Conservation (phyloP, 2,329 filamentous ascomycete genomes). For the Aspergillus sp. region DNA sequence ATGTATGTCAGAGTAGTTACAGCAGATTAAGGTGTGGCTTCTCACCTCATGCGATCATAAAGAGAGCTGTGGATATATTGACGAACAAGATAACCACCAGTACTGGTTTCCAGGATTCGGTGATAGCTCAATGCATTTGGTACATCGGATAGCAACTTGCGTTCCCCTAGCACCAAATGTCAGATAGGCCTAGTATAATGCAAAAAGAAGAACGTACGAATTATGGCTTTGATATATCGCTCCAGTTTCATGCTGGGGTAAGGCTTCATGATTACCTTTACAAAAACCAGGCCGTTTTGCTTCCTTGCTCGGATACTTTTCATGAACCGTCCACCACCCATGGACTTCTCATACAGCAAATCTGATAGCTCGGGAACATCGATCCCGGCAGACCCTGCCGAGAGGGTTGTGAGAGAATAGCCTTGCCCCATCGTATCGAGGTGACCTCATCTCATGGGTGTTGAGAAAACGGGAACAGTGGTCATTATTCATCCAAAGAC, state of each 20-base stretch:
- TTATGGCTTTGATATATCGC: conserved; percentile 70
- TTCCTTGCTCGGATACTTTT: conserved; percentile 90
- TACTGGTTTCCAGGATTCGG: conserved; percentile 84
- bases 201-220: conserved; percentile 51
- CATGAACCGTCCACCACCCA: conserved; percentile 91
- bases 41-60: conserved; percentile 77
- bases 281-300: conserved; percentile 84
- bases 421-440: conserved; percentile 78
- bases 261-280: conserved; percentile 92
- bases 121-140: conserved; percentile 91
- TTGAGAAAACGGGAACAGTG: not conserved
- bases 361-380: conserved; percentile 90
- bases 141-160: conserved; percentile 71
- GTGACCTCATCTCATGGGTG: conserved; percentile 24
- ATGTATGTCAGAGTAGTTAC: conserved; percentile 18
- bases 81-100: conserved; percentile 85
- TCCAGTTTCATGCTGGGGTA: conserved; percentile 76
- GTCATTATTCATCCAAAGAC: not conserved
- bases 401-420: conserved; percentile 88
- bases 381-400: conserved; percentile 86
- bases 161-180: conserved; percentile 57
- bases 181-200: not conserved
- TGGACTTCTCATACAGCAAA: conserved; percentile 83
- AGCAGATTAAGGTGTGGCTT: not conserved
- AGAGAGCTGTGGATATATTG: conserved; percentile 96